Evolutionary conservation across 1,139 yeast species (phyloP), one percentile per base, ranked within the genome.

Genomic region (Hyphopichia buzzinii): DNA sequence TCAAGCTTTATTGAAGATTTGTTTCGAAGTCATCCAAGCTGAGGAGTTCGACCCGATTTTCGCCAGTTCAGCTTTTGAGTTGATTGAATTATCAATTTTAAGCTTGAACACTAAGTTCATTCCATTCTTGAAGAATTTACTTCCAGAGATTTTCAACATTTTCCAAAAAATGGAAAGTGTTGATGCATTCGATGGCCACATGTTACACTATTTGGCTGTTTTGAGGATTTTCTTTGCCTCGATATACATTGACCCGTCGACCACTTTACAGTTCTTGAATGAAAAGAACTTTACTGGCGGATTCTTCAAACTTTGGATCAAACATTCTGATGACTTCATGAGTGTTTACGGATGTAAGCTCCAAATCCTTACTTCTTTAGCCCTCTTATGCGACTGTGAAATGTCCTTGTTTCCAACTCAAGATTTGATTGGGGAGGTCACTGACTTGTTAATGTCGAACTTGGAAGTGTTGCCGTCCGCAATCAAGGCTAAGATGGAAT

Each of bases 271-370:
- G 39, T 58, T 68, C 37, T 55, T 72, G 45, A 59, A 57, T 29
- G 66, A 64, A 19, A 62, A 68, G 38, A 57, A 61, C 12, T 68
- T 71, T 46, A 52, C 61, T 6, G 52, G 55, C 26, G 52, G 60
- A 28, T 72, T 74, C 46, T 64, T 64, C 52, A 67, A 68, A 41
- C 58, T 74, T 41, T 76, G 81, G 81, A 61, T 74, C 42, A 64
- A 70, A 42, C 60, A 74, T 46, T 63, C 71, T 26, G 66, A 57
- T 23, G 70, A 67, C 43, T 71, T 74, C 58, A 73, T 67, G 44
- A 74, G 79, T 50, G 81, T 76, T 14, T 76, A 75, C 43, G 82
- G 81, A 17, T 67, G 79, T 44, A 77, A 77, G 49, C 57, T 77
- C 31, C 80, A 77, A 52, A 67, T 74, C 4, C 55, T 76, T 49